These are phyloP conservation scores for Cordyceps militaris DNA, from an alignment of 2,329 filamentous ascomycete genomes.

Conservation along the genomic window DNA sequence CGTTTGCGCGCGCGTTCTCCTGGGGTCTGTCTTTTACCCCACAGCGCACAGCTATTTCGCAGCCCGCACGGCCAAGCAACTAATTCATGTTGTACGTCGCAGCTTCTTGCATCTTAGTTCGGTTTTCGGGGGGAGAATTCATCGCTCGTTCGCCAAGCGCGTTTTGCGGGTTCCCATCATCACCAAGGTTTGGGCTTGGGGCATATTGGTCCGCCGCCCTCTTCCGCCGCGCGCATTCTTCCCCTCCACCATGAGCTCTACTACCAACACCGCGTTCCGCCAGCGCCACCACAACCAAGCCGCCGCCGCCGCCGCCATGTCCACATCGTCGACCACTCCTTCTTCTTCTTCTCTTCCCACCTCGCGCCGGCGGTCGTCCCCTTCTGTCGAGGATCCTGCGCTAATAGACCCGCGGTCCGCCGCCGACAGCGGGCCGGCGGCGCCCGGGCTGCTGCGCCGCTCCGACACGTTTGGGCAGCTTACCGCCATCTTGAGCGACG, in stretches of 20 bases:
- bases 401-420: neutral
- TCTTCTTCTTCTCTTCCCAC: neutral
- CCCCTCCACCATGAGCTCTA: neutral
- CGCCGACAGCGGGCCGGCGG: neutral
- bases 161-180: neutral
- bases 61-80: neutral
- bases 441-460: neutral
- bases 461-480: conserved; percentile 14
- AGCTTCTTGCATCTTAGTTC: neutral
- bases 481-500: conserved; percentile 10
- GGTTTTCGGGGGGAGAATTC: neutral
- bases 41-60: neutral
- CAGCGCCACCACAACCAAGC: conserved; percentile 7
- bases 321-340: neutral
- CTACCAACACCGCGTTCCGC: neutral
- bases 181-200: too few relatives aligned
- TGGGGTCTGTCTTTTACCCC: too few relatives aligned
- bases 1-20: too few relatives aligned
- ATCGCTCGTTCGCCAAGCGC: neutral
- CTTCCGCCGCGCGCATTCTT: too few relatives aligned
- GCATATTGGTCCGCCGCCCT: too few relatives aligned
- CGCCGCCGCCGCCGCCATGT: conserved; percentile 4
- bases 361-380: neutral
- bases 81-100: neutral
- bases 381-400: neutral